These are phyloP conservation scores for Penicillium ochrochloron DNA, from an alignment of 495 filamentous ascomycete genomes.

Conservation along the genomic window DNA sequence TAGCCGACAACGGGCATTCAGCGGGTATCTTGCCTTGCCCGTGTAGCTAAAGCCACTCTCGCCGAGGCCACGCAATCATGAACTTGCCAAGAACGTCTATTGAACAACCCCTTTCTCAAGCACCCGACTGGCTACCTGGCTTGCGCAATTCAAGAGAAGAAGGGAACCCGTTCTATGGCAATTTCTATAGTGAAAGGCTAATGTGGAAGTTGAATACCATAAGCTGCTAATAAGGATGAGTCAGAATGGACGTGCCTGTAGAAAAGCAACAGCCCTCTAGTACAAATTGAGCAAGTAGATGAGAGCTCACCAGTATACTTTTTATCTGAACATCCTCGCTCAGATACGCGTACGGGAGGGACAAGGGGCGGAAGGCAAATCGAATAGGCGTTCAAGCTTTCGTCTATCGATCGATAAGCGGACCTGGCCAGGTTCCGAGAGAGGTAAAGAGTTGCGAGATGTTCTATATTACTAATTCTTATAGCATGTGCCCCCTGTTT, in stretches of 20 bases:
- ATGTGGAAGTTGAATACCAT: not conserved
- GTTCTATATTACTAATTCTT: too few species aligned
- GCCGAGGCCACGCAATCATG: not conserved
- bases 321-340: not conserved
- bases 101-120: too few species aligned
- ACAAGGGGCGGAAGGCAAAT: not conserved
- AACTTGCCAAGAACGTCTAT: not conserved
- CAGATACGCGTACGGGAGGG: not conserved
- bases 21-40: not conserved
- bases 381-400: not conserved
- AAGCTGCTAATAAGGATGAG: not conserved
- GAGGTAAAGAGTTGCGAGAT: not conserved
- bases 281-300: not conserved
- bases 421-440: not conserved
- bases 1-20: not conserved
- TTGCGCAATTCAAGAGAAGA: too few species aligned
- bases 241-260: not conserved
- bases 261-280: not conserved
- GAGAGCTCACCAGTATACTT: not conserved
- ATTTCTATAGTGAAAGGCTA: too few species aligned
- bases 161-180: too few species aligned
- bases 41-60: not conserved
- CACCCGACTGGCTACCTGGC: too few species aligned
- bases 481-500: not conserved
- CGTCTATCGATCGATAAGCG: not conserved